Conservation (phyloP, 2,329 filamentous ascomycete genomes). For the Colletotrichum sojae region DNA sequence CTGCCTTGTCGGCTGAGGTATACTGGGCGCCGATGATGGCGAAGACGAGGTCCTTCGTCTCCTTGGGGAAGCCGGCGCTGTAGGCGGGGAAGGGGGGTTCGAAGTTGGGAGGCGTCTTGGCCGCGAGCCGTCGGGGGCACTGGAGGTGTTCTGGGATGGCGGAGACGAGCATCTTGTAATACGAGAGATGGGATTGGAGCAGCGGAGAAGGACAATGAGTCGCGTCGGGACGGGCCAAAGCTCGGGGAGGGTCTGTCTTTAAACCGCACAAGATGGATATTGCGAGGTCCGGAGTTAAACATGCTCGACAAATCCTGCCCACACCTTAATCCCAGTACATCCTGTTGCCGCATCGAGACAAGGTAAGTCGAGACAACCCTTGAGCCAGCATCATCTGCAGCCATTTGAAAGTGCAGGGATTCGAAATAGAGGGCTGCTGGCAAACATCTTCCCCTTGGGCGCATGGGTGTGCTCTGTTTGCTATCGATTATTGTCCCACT, state of each 20-base stretch:
- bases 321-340: background rate
- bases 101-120: conserved; percentile 34
- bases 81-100: conserved; percentile 40
- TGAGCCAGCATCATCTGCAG: no score
- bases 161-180: conserved; percentile 37
- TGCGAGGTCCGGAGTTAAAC: background rate
- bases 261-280: background rate
- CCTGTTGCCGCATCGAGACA: no score
- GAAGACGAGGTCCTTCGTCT: conserved; percentile 39
- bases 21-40: conserved; percentile 42
- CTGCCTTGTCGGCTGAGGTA: background rate
- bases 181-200: conserved; percentile 1
- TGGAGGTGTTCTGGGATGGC: conserved; percentile 41
- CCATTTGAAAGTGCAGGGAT: background rate
- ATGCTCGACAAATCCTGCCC: background rate
- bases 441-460: background rate
- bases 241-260: conserved; percentile 7
- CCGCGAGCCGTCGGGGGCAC: conserved; percentile 32
- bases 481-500: no score
- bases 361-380: no score
- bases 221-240: background rate
- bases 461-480: background rate
- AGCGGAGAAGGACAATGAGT: background rate
- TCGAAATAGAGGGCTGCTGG: background rate
- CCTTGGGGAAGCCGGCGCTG: conserved; percentile 39